Conservation (phyloP, 2,329 filamentous ascomycete genomes). For the Colletotrichum musae region DNA sequence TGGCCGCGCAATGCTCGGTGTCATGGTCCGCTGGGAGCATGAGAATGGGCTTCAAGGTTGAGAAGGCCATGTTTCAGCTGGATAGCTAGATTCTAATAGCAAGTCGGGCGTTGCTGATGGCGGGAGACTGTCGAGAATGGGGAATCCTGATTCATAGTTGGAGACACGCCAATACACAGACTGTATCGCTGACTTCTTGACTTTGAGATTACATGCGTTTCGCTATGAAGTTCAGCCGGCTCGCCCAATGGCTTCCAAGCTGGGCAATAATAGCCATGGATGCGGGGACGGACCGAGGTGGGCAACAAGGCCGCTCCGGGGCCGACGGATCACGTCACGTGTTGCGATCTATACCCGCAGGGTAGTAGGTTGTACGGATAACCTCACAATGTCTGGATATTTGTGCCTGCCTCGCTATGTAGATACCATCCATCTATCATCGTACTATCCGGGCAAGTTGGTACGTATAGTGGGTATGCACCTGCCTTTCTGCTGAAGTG, state of each 20-base stretch:
- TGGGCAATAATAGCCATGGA: no score
- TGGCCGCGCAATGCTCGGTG: background rate
- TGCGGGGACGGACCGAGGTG: conserved; percentile 1
- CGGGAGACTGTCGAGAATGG: background rate
- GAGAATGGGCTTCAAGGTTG: background rate
- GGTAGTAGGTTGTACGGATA: no score
- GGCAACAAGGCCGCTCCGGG: conserved; percentile 8
- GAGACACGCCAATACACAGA: no score
- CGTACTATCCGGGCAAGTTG: no score
- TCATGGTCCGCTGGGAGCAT: background rate
- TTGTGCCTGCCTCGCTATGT: no score
- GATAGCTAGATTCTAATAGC: background rate
- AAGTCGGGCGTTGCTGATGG: background rate
- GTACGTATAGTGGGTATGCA: no score
- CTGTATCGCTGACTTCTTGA: conserved; percentile 13
- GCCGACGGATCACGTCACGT: background rate
- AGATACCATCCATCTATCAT: no score
- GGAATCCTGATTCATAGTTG: background rate
- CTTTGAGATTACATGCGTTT: conserved; percentile 22
- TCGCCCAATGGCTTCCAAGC: conserved; percentile 1
- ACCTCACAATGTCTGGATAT: no score
- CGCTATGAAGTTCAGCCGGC: conserved; percentile 23
- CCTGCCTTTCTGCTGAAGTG: no score
- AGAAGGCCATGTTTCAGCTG: conserved; percentile 8
- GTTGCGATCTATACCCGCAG: no score